phyloP scores from a whole-genome alignment of 139 green algal genomes.

The Chlorella sp. region DNA sequence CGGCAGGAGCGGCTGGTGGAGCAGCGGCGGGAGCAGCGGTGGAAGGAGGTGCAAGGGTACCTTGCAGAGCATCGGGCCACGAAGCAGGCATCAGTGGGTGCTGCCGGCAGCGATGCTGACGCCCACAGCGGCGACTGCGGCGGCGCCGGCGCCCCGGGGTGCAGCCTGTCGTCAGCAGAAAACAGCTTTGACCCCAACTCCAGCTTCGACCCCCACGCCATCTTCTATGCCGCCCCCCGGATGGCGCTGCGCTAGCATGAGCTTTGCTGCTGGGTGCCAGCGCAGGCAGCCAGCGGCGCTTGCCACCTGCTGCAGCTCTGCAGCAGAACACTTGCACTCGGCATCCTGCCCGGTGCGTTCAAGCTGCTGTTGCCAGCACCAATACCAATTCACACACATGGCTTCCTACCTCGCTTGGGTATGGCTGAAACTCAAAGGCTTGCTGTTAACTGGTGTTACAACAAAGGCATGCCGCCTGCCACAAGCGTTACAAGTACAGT shows the following conservation, averaged over 20 bases:
- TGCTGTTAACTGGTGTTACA: too few relatives aligned
- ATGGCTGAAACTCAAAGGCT: too few relatives aligned
- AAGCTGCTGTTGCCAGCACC: too few relatives aligned
- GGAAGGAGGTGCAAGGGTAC: not conserved
- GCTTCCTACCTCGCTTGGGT: too few relatives aligned
- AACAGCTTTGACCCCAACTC: constrained; percentile 15
- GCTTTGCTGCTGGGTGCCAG: constrained; percentile 79
- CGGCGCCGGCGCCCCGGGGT: not conserved
- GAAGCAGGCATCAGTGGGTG: not conserved
- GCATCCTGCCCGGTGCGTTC: too few relatives aligned
- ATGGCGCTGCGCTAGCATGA: not conserved
- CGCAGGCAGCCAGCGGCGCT: not conserved
- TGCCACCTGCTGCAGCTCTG: not conserved
- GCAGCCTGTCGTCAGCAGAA: not conserved
- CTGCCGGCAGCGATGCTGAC: not conserved
- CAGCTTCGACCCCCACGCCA: not conserved
- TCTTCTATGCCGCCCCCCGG: not conserved
- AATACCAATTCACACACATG: too few relatives aligned
- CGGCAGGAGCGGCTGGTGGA: not conserved
- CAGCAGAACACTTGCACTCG: too few relatives aligned
- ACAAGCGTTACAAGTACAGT: too few relatives aligned
- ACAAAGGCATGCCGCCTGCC: too few relatives aligned
- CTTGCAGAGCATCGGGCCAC: not conserved
- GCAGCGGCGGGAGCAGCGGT: constrained; percentile 1
- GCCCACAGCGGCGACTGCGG: not conserved